Percentiles rank a stretch among this genome's conserved stretches.
Conservation (phyloP, 2,329 filamentous ascomycete species). For the Arthrobotrys pseudoclavata region DNA sequence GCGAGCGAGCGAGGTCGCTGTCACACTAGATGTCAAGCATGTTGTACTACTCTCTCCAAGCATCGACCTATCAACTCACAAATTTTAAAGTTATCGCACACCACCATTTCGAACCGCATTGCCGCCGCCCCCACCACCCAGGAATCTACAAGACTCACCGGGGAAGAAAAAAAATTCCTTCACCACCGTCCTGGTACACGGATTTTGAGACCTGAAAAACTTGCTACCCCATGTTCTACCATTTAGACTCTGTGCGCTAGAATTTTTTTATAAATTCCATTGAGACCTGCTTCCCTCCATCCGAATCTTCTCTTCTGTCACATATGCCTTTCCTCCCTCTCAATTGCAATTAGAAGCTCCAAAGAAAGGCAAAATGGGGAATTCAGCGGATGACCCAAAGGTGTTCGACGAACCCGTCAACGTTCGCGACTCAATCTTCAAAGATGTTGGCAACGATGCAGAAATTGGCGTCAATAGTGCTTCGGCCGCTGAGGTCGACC, state of each 20-base stretch:
- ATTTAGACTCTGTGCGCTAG: constrained; percentile 19
- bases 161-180: constrained; percentile 11
- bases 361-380: constrained; percentile 29
- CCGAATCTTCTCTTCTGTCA: neutral
- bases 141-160: neutral
- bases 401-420: constrained; percentile 41
- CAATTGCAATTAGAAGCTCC: constrained; percentile 9
- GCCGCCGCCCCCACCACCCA: constrained; percentile 24
- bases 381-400: constrained; percentile 22
- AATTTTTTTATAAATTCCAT: constrained; percentile 34
- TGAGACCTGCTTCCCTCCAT: constrained; percentile 19
- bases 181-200: constrained; percentile 36
- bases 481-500: constrained; percentile 64
- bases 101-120: constrained; percentile 18
- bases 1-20: constrained; percentile 6
- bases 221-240: constrained; percentile 21
- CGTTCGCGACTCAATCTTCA: constrained; percentile 42
- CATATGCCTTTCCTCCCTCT: neutral
- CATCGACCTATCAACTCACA: constrained; percentile 42
- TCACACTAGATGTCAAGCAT: neutral
- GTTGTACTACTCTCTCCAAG: constrained; percentile 11
- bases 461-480: constrained; percentile 39
- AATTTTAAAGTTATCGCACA: constrained; percentile 43
- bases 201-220: constrained; percentile 12
- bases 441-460: constrained; percentile 41